Conservation (phyloP, 139 green algal genomes). For the Haematococcus lacustris region DNA sequence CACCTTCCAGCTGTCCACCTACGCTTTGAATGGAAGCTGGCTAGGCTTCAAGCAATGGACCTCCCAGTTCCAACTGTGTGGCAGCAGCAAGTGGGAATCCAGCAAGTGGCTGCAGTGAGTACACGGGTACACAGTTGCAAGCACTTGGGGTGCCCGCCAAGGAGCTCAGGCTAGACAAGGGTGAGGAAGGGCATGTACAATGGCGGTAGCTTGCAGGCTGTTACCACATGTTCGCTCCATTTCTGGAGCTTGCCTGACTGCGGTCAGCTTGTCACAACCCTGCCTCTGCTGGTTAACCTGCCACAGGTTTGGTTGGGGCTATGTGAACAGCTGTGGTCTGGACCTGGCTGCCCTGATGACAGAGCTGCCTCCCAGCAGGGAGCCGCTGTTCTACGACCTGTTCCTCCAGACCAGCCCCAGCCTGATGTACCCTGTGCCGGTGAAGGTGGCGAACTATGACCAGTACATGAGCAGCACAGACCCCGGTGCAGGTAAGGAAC, state of each 20-base stretch:
- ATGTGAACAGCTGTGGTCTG: constrained; percentile 31
- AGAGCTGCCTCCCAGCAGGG: constrained; percentile 1
- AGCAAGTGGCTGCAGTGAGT: too few species aligned
- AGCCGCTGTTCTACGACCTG: constrained; percentile 27
- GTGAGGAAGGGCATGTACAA: too few species aligned
- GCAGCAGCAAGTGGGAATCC: too few species aligned
- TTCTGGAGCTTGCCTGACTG: too few species aligned
- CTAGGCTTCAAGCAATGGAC: constrained; percentile 44
- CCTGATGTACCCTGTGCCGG: constrained; percentile 41
- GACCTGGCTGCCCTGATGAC: constrained; percentile 20
- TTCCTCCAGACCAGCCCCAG: constrained; percentile 22
- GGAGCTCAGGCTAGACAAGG: too few species aligned
- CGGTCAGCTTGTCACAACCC: too few species aligned
- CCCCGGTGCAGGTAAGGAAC: too few species aligned
- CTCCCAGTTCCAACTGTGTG: constrained; percentile 46
- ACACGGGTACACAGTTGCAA: too few species aligned
- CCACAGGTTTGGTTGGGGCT: constrained; percentile 46
- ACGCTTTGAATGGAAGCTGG: constrained; percentile 50
- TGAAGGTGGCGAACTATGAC: constrained; percentile 35
- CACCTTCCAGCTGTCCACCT: constrained; percentile 39
- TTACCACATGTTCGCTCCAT: too few species aligned
- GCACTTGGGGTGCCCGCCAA: too few species aligned
- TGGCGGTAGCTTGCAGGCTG: too few species aligned
- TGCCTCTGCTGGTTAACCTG: too few species aligned
- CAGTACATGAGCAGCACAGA: neutral